Evolutionary conservation across 768 basidiomycete species (phyloP).

Genomic region (Candolleomyces aberdarensis): DNA sequence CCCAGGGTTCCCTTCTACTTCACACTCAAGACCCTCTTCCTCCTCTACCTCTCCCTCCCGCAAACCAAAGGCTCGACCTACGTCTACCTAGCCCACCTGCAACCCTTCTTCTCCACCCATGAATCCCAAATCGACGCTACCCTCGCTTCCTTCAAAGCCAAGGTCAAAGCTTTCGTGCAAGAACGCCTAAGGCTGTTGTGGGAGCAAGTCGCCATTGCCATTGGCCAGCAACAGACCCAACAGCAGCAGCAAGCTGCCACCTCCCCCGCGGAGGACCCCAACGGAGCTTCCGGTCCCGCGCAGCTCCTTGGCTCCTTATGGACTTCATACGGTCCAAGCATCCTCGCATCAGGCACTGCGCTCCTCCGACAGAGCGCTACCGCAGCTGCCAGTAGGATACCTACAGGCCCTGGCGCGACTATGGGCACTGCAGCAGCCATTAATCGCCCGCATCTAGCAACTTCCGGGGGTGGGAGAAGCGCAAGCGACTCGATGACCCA

Average conservation of each 20-base stretch:
- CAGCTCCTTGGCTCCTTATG: slow-evolving; percentile 67
- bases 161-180: slow-evolving; percentile 62
- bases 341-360: slow-evolving; percentile 66
- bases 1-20: slow-evolving; percentile 88
- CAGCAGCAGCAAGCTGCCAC: slow-evolving; percentile 13
- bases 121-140: slow-evolving; percentile 83
- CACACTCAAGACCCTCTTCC: slow-evolving; percentile 74
- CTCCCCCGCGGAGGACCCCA: neutral
- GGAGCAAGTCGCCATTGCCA: slow-evolving; percentile 54
- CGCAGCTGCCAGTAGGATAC: slow-evolving; percentile 16
- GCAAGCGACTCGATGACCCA: slow-evolving; percentile 16
- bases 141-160: slow-evolving; percentile 60
- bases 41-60: slow-evolving; percentile 87
- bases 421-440: slow-evolving; percentile 1
- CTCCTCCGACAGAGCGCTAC: slow-evolving; percentile 53
- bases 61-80: slow-evolving; percentile 87
- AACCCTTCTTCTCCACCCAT: slow-evolving; percentile 79
- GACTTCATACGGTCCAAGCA: slow-evolving; percentile 73
- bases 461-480: slow-evolving; percentile 20
- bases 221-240: slow-evolving; percentile 38
- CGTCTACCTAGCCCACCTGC: slow-evolving; percentile 75
- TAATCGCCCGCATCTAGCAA: slow-evolving; percentile 9
- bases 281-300: slow-evolving; percentile 43
- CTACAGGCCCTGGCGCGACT: slow-evolving; percentile 13
- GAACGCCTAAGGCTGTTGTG: slow-evolving; percentile 60